These are phyloP conservation scores for Geotrichum macrosporum DNA, from an alignment of 1,139 yeast genomes.

Conservation along the genomic window DNA sequence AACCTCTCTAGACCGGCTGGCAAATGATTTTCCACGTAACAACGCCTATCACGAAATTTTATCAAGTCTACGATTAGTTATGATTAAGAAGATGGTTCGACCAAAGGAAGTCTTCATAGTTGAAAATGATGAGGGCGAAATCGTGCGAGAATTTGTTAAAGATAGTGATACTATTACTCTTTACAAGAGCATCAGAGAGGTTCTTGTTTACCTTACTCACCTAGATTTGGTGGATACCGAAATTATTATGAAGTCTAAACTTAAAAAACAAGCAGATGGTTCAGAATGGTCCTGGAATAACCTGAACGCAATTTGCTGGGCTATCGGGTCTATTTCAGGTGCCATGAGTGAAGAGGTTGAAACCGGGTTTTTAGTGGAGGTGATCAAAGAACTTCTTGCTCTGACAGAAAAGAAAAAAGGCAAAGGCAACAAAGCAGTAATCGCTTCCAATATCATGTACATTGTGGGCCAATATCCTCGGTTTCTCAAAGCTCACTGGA, in stretches of 20 bases:
- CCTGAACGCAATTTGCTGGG: conserved; percentile 97
- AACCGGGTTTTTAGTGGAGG: conserved; percentile 85
- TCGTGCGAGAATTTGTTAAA: conserved; percentile 93
- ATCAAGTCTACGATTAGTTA: conserved; percentile 78
- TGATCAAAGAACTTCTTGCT: conserved; percentile 83
- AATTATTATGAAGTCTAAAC: conserved; percentile 84
- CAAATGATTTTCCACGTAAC: conserved; percentile 75
- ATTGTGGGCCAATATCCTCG: conserved; percentile 99
- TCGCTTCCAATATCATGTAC: conserved; percentile 97
- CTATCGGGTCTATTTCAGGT: conserved; percentile 97
- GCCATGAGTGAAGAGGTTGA: conserved; percentile 99
- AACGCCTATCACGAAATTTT: conserved; percentile 73
- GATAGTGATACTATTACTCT: conserved; percentile 95
- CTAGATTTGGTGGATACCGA: conserved; percentile 93
- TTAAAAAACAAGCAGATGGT: conserved; percentile 90
- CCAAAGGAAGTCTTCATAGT: conserved; percentile 97
- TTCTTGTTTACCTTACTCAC: conserved; percentile 89
- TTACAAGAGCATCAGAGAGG: conserved; percentile 94
- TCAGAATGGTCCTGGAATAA: conserved; percentile 99
- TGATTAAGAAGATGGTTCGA: conserved; percentile 95
- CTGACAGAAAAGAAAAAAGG: conserved; percentile 96
- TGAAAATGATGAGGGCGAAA: conserved; percentile 98
- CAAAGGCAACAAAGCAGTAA: conserved; percentile 96
- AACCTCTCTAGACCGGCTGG: conserved; percentile 67
- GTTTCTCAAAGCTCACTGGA: conserved; percentile 97